Base-by-base conservation (phyloP, 495 filamentous ascomycete species). In the Penicillium taxi region DNA sequence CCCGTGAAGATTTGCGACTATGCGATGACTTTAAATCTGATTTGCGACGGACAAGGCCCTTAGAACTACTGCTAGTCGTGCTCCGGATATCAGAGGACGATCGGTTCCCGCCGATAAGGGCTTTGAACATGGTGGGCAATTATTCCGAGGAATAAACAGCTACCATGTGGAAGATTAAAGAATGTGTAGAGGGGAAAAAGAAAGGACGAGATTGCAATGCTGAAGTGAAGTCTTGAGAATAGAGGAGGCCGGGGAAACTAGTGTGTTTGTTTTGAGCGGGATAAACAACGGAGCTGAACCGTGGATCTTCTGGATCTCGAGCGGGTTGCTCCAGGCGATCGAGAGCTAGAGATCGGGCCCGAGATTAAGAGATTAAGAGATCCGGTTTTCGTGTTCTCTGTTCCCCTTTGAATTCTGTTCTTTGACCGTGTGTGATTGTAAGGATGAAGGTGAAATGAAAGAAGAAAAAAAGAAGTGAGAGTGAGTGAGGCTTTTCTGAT, bases 1-100 rank as follows among this genome's bases (percentile, higher is more conserved):
- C 67, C 57, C 71, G 64, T 59, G 70, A 57, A 26, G 72, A 63
- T 45, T 65, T 74, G 45, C 69, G 63, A 36, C 64, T 66, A 34
- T 62, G 60, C 43, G 59, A 53, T 7, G 55, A 64, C 35, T 55
- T 66, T 9, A 14, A 15, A 30, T 53, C 57, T 30, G 53, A 51
- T 32, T 51, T 44, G 42, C 52, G 58, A 55, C 63, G 61, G 39
- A 58, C 53, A 42, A 42, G 50, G 34, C 44, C 54, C 35, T 58
- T 60, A 9, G 59, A 62, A 32, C 53, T 49, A 35, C 59, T 58
- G 40, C 52, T 50, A 30, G 42, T 42, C 15, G 34, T 51, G 43
- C 55, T 61, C 53, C 58, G 63, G 37, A 36, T 44, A 44, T 64
- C 60, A 31, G 62, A 59, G 36, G 50, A 56, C 33, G 61, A 61